phyloP scores from a whole-genome alignment of 2,329 filamentous ascomycete genomes.

The Colletotrichum ledebouriae region DNA sequence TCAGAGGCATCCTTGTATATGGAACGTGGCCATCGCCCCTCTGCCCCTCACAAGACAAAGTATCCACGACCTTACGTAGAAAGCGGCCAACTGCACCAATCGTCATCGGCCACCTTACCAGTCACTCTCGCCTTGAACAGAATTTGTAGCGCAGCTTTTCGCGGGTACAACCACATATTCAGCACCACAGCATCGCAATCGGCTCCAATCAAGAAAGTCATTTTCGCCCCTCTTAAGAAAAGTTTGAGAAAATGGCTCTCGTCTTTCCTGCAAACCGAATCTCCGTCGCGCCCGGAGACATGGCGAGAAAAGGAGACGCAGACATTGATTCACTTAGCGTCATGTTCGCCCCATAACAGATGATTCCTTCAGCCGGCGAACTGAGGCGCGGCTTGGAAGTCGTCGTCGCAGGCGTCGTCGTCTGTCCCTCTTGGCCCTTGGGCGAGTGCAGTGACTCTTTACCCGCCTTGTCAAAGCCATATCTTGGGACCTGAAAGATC shows the following conservation, averaged over 20 bases:
- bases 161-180: slow-evolving; percentile 21
- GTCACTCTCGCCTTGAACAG: not conserved
- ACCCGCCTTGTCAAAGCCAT: not conserved
- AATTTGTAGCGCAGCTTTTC: slow-evolving; percentile 14
- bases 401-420: slow-evolving; percentile 23
- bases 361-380: not conserved
- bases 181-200: slow-evolving; percentile 25
- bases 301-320: not conserved
- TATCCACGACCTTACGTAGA: slow-evolving; percentile 27
- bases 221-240: slow-evolving; percentile 12
- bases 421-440: slow-evolving; percentile 4
- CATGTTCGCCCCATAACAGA: slow-evolving; percentile 26
- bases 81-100: slow-evolving; percentile 34
- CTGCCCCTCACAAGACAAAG: slow-evolving; percentile 2
- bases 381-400: slow-evolving; percentile 30
- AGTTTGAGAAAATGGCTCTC: slow-evolving; percentile 2
- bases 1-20: not conserved
- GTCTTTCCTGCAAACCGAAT: not conserved
- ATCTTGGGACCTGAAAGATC: slow-evolving; percentile 19
- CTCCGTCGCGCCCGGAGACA: slow-evolving; percentile 16
- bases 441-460: slow-evolving; percentile 2
- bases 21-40: slow-evolving; percentile 13
- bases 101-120: slow-evolving; percentile 32
- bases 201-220: slow-evolving; percentile 14
- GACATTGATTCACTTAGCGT: slow-evolving; percentile 24